Evolutionary conservation across 2,329 filamentous ascomycete genomes (phyloP).

Genomic region (Rhynchosporium graminicola): DNA sequence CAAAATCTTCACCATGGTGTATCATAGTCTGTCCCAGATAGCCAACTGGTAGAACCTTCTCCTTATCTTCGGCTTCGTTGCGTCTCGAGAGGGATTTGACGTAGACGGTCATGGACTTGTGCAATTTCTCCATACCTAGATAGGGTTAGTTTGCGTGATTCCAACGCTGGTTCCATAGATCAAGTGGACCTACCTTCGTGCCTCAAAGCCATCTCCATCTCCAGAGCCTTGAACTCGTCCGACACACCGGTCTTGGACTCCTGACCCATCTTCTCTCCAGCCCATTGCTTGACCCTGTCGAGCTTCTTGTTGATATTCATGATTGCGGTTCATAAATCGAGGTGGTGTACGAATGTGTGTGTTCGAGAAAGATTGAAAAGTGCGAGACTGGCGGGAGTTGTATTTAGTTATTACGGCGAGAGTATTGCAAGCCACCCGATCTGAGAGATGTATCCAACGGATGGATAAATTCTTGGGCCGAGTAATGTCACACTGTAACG

Average conservation of each 20-base stretch:
- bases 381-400: conserved; percentile 15
- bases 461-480: conserved; percentile 16
- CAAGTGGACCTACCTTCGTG: conserved; percentile 70
- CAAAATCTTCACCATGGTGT: conserved; percentile 87
- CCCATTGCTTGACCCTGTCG: conserved; percentile 97
- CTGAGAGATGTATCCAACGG: conserved; percentile 25
- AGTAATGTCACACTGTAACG: conserved; percentile 18
- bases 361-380: conserved; percentile 13
- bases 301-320: conserved; percentile 70
- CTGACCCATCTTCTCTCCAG: conserved; percentile 91
- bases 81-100: conserved; percentile 86
- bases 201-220: conserved; percentile 85
- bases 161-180: not conserved
- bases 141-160: conserved; percentile 25
- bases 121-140: conserved; percentile 84
- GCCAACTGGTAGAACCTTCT: conserved; percentile 79
- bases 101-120: conserved; percentile 82
- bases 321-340: conserved; percentile 25
- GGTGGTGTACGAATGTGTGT: conserved; percentile 7
- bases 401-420: conserved; percentile 18
- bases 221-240: conserved; percentile 88
- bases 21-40: conserved; percentile 86
- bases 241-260: conserved; percentile 85
- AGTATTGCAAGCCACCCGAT: conserved; percentile 21
- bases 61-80: conserved; percentile 81